Evolutionary conservation across 2,329 filamentous ascomycete genomes (phyloP), one percentile per base, ranked within the genome.

Genomic region (Sclerotinia spermophila): DNA sequence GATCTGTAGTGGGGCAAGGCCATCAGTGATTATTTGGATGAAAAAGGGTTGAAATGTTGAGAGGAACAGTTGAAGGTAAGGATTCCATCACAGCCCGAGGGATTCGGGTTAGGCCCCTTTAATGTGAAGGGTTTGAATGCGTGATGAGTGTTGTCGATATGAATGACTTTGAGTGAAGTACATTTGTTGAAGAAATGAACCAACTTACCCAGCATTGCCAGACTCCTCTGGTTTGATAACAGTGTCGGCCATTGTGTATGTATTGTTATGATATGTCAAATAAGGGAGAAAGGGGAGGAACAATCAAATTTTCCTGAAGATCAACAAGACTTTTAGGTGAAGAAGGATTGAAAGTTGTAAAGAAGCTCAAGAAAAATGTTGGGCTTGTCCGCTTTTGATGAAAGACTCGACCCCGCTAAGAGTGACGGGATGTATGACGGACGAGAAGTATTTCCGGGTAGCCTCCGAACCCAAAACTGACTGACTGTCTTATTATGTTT

Each of bases 1-100:
- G 89, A 90, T 80, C 93, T 97, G 51, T 58, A 67, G 81, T 76
- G 71, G 75, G 75, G 71, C 71, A 72, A 55, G 27, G 21, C 70
- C 75, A 72, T 70, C 58, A 70, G 68, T 55, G 35, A 66, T 71
- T 58, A 77, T 85, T 79, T 85, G 79, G 80, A 77, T 80, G 8
- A 56, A 45, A 56, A 10, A 35, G 45, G 42, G 27, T 55, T 59
- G 53, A 60, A 38, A n/a, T 11, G 42, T 51, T 27, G 21, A 35
- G 24, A 67, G 51, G 55, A 27, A 64, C 44, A 53, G 53, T 35
- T 11, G 10, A 33, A 44, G 33, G 13, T 24, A 30, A 8, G 35
- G 42, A 40, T n/a, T 42, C 19, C n/a, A 53, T 64, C 21, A 59
- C 72, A 75, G 74, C 72, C 75, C 30, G 45, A 61, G 44, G 27